Conservation (phyloP, 768 basidiomycete species). For the Gyrodon lividus region DNA sequence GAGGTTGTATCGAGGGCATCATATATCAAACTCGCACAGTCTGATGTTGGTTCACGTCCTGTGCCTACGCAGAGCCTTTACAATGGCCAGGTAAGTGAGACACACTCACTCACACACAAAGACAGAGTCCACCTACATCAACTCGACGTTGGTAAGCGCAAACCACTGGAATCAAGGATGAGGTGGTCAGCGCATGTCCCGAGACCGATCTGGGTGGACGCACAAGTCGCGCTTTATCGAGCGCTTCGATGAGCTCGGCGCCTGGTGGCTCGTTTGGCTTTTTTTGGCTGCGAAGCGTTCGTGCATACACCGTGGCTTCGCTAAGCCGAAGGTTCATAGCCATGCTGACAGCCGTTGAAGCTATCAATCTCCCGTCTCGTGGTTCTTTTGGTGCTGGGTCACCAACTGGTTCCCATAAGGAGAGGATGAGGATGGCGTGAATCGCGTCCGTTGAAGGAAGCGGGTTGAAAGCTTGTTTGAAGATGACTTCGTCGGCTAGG, state of each 20-base stretch:
- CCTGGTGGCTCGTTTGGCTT: slow-evolving; percentile 25
- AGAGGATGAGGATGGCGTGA: slow-evolving; percentile 40
- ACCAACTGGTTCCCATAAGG: slow-evolving; percentile 44
- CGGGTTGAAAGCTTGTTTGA: slow-evolving; percentile 42
- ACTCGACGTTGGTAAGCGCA: slow-evolving; percentile 37
- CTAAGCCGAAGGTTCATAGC: slow-evolving; percentile 44
- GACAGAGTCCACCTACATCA: slow-evolving; percentile 30
- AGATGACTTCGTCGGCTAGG: slow-evolving; percentile 39
- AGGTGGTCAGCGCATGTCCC: slow-evolving; percentile 15
- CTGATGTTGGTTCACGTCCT: slow-evolving; percentile 40
- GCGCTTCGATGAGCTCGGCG: slow-evolving; percentile 34
- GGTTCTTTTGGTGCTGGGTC: slow-evolving; percentile 29
- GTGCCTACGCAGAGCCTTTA: slow-evolving; percentile 43
- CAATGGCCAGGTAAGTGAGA: slow-evolving; percentile 1
- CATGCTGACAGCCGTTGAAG: slow-evolving; percentile 44
- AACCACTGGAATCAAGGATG: slow-evolving; percentile 36
- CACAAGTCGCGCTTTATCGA: slow-evolving; percentile 39
- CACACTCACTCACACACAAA: not conserved
- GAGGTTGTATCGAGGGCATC: slow-evolving; percentile 31
- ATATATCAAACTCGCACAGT: slow-evolving; percentile 29
- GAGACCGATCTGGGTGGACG: slow-evolving; percentile 11
- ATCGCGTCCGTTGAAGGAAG: slow-evolving; percentile 42
- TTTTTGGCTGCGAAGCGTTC: slow-evolving; percentile 29
- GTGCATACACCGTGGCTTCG: slow-evolving; percentile 34
- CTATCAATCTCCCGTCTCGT: slow-evolving; percentile 41